Evolutionary conservation across 2,329 filamentous ascomycete genomes (phyloP).

Genomic region (Aspergillus sp.): DNA sequence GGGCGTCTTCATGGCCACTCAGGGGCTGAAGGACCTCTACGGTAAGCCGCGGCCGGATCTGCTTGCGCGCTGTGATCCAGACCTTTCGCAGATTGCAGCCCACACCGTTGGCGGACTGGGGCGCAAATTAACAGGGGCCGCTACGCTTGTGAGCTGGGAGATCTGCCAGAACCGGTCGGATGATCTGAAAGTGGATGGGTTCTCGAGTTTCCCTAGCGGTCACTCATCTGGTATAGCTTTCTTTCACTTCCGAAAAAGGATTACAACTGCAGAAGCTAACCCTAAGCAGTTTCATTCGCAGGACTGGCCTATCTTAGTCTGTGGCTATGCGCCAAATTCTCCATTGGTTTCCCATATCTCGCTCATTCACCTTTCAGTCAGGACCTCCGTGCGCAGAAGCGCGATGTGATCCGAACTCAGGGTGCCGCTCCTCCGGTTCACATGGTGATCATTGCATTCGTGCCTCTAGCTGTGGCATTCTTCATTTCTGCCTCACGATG

Average conservation of each 20-base stretch:
- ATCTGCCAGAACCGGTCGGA: slow-evolving; percentile 71
- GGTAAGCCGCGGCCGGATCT: slow-evolving; percentile 66
- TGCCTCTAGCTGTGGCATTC: slow-evolving; percentile 72
- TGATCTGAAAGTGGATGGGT: slow-evolving; percentile 68
- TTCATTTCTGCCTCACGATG: slow-evolving; percentile 85
- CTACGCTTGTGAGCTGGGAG: slow-evolving; percentile 68
- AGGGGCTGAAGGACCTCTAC: slow-evolving; percentile 75
- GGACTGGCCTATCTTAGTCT: slow-evolving; percentile 83
- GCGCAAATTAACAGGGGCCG: slow-evolving; percentile 51
- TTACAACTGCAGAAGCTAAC: not conserved
- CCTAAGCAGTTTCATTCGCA: slow-evolving; percentile 62
- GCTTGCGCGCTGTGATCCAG: slow-evolving; percentile 71
- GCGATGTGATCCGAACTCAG: slow-evolving; percentile 61
- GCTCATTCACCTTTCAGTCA: slow-evolving; percentile 27
- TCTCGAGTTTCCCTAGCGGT: slow-evolving; percentile 78
- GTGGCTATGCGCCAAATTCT: slow-evolving; percentile 68
- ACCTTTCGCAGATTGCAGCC: slow-evolving; percentile 60
- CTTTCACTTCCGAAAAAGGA: not conserved
- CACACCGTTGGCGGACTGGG: slow-evolving; percentile 65
- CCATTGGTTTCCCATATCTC: slow-evolving; percentile 47
- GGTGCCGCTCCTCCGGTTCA: slow-evolving; percentile 82
- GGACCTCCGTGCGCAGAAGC: slow-evolving; percentile 19
- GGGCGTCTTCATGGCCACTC: slow-evolving; percentile 74
- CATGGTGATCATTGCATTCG: slow-evolving; percentile 66
- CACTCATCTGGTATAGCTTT: slow-evolving; percentile 63